phyloP scores from a whole-genome alignment of 352 stramenopile species.

The Phytophthora vignae region DNA sequence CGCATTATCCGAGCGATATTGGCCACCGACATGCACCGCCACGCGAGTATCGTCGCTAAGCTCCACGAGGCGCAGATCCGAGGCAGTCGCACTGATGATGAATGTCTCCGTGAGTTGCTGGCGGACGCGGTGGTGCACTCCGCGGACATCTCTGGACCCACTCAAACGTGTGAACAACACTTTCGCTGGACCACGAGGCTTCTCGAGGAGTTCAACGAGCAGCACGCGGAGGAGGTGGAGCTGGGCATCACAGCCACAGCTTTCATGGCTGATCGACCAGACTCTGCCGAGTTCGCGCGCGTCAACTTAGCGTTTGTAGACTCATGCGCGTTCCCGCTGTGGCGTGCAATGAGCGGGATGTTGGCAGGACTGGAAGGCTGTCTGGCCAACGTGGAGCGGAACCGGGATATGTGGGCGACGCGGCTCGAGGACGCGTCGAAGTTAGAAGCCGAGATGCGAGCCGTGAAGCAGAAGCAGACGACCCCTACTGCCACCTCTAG shows the following conservation, averaged over 20 bases:
- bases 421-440: slow-evolving; percentile 40
- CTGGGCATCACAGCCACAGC: slow-evolving; percentile 68
- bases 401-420: slow-evolving; percentile 67
- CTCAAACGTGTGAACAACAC: slow-evolving; percentile 60
- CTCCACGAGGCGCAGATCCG: slow-evolving; percentile 72
- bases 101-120: slow-evolving; percentile 68
- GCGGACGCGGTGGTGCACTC: slow-evolving; percentile 81
- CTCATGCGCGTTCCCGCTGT: slow-evolving; percentile 87
- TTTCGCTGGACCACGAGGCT: slow-evolving; percentile 73
- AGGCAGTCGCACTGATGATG: slow-evolving; percentile 61
- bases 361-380: slow-evolving; percentile 67
- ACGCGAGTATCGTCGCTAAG: slow-evolving; percentile 76
- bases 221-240: slow-evolving; percentile 77
- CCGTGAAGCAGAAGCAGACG: slow-evolving; percentile 8
- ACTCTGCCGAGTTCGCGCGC: slow-evolving; percentile 70
- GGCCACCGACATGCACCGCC: slow-evolving; percentile 85
- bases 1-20: slow-evolving; percentile 82
- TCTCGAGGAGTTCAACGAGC: slow-evolving; percentile 84
- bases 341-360: slow-evolving; percentile 72
- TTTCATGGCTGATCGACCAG: slow-evolving; percentile 81
- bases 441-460: slow-evolving; percentile 20
- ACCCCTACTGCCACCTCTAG: background rate
- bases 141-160: slow-evolving; percentile 82
- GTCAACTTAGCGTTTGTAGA: slow-evolving; percentile 87
- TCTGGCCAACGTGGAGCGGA: slow-evolving; percentile 73